These are phyloP conservation scores for Rosa hybrid DNA, from an alignment of 331 rosid species.

Conservation along the genomic window DNA sequence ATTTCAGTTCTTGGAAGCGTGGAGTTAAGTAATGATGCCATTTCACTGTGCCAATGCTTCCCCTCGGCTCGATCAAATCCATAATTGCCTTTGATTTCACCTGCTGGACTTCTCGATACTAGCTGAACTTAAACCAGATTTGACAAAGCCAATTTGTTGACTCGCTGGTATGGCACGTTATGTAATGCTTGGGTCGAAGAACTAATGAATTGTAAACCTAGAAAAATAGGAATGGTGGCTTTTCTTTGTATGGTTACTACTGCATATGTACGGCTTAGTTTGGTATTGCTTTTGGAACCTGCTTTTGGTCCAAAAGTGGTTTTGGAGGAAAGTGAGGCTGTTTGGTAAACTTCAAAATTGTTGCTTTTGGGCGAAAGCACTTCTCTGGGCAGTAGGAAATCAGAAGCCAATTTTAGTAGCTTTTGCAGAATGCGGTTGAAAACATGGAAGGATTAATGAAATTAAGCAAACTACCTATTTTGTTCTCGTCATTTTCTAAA, in stretches of 20 bases:
- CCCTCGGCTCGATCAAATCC: constrained; percentile 82
- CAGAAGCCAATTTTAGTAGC: too few relatives aligned
- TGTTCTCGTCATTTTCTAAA: too few relatives aligned
- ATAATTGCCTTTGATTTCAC: constrained; percentile 62
- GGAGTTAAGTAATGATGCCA: constrained; percentile 80
- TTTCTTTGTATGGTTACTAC: not conserved
- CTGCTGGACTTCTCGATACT: constrained; percentile 41
- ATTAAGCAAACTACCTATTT: too few relatives aligned
- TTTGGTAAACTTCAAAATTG: too few relatives aligned
- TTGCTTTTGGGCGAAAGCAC: too few relatives aligned
- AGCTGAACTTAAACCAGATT: not conserved
- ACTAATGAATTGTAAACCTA: not conserved
- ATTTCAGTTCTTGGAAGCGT: constrained; percentile 58
- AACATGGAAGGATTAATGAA: too few relatives aligned
- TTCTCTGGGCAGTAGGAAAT: too few relatives aligned
- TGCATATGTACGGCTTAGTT: too few relatives aligned
- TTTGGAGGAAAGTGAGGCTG: too few relatives aligned
- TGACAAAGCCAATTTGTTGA: not conserved
- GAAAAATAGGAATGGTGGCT: not conserved
- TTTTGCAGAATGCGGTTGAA: too few relatives aligned
- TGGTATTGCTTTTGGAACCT: too few relatives aligned
- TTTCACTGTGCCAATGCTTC: constrained; percentile 80
- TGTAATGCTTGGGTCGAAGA: not conserved
- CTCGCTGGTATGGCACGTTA: not conserved
- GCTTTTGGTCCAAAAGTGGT: too few relatives aligned